Conservation (phyloP, 345 rosid genomes). For the Hibiscus tridactylites region DNA sequence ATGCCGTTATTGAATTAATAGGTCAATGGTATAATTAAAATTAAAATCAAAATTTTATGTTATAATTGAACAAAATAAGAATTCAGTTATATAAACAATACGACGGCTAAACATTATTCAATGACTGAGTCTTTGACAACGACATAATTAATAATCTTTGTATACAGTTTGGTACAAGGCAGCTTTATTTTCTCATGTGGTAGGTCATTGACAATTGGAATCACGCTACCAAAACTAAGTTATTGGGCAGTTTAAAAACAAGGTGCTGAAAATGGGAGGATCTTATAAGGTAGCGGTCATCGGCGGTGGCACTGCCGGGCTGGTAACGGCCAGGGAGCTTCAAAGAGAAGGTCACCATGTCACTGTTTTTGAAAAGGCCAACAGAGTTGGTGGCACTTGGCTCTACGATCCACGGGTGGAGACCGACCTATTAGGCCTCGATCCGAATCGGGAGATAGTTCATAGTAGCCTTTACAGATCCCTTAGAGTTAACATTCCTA, state of each 20-base stretch:
- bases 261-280: background rate
- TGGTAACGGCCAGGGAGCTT: constrained; percentile 35
- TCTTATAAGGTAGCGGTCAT: background rate
- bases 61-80: no score
- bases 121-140: no score
- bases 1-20: no score
- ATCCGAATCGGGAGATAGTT: constrained; percentile 33
- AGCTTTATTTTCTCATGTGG: no score
- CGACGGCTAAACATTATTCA: no score
- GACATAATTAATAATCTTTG: no score
- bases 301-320: background rate
- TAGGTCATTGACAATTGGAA: no score
- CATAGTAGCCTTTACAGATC: constrained; percentile 51
- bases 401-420: constrained; percentile 38
- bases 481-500: constrained; percentile 52
- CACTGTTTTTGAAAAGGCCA: constrained; percentile 37
- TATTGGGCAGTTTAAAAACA: no score
- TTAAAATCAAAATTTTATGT: no score
- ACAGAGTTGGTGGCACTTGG: constrained; percentile 52
- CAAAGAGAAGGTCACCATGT: constrained; percentile 45
- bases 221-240: background rate
- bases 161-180: no score
- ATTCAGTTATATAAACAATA: no score
- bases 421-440: constrained; percentile 38
- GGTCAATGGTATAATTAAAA: no score